phyloP scores from a whole-genome alignment of 768 basidiomycete genomes.

The Gyrodon lividus region DNA sequence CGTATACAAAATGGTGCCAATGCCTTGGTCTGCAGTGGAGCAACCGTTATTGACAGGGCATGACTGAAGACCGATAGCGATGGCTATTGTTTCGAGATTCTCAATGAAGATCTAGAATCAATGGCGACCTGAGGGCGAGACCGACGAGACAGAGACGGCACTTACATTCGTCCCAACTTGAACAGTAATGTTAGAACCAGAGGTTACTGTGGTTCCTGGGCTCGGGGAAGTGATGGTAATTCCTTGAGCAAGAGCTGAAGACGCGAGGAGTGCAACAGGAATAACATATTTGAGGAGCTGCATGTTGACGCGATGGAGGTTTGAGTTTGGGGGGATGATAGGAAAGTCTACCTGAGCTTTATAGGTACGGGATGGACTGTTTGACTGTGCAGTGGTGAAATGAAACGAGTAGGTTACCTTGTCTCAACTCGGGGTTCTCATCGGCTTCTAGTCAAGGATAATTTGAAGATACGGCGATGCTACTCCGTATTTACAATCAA shows the following conservation, averaged over 20 bases:
- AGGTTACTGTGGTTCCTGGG: conserved; percentile 31
- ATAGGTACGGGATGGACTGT: neutral
- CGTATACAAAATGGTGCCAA: conserved; percentile 41
- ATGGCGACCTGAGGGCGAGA: neutral
- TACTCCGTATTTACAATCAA: no score
- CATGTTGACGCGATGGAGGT: neutral
- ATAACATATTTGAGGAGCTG: neutral
- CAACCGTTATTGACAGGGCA: conserved; percentile 27
- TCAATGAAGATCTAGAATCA: conserved; percentile 33
- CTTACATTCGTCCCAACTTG: conserved; percentile 44
- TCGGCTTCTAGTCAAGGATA: neutral
- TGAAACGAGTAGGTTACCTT: no score
- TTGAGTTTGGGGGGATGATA: neutral
- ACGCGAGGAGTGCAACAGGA: neutral
- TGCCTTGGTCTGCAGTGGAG: conserved; percentile 19
- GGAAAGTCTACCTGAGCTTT: neutral
- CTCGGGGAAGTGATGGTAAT: neutral
- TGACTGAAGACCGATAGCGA: conserved; percentile 38
- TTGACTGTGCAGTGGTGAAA: no score
- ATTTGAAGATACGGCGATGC: neutral
- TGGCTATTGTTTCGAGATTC: conserved; percentile 35
- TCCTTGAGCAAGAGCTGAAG: neutral
- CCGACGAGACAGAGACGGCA: neutral
- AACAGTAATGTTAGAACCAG: conserved; percentile 39
- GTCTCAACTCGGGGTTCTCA: no score